Base-by-base conservation (phyloP, 1,284 basidiomycete genomes). In the Trametes polyzona region DNA sequence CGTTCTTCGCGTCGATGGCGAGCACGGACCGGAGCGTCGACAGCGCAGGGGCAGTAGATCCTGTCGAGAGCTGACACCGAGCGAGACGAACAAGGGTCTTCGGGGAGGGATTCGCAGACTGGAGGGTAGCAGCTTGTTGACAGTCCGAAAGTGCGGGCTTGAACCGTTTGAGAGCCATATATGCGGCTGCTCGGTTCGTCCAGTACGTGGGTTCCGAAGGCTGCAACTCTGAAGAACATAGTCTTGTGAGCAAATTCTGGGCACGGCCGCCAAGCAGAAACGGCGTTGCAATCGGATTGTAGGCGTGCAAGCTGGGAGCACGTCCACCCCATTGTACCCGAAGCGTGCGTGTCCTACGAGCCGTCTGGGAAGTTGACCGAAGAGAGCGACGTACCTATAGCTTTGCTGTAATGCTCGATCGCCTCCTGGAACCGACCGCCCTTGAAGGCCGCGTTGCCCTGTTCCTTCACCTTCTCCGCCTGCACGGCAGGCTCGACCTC, bases 181-280 rank as follows among this genome's bases (percentile, higher is more conserved):
- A 84, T 3, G 93, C 88, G 2, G 93, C 93, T 0, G 93, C 93
- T 39, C 93, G 86, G 72, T 96, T 96, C 14, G 91, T 91, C 58
- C 89, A 78, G 68, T 90, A 94, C 0, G 89, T 81, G 2, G 92
- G 84, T 67, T 94, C 88, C 4, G 79, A 69, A 0, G 88, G 77
- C 58, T 87, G 85, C 55, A 89, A 73, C 57, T 86, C 49, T 60
- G 21, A 17, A 6, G 21, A 21, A 50, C 35, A 39, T 27, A n/a
- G 19, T 23, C 44, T 17, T 36, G 19, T n/a, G 7, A 14, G 14
- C 9, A 4, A 16, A 24, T 41, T 9, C 11, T 7, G 33, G 33
- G 5, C 11, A 35, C 17, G 17, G 33, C n/a, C n/a, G n/a, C n/a
- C n/a, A n/a, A n/a, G n/a, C n/a, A n/a, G n/a, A n/a, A n/a, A n/a